These are phyloP conservation scores for Colletotrichum sidae DNA, from an alignment of 2,329 filamentous ascomycete genomes.

Conservation along the genomic window DNA sequence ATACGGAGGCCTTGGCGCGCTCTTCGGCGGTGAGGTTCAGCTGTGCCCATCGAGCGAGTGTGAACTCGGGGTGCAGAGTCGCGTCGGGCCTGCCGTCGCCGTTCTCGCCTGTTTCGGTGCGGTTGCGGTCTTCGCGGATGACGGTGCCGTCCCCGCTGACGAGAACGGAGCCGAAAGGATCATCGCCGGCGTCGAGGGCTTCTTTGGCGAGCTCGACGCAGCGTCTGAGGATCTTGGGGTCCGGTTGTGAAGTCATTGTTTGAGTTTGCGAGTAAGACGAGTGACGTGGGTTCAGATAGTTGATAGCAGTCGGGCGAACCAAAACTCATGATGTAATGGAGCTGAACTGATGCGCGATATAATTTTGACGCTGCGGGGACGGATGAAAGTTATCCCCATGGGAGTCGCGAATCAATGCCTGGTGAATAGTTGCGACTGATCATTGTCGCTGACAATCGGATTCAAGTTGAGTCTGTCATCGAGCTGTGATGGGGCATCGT, in stretches of 20 bases:
- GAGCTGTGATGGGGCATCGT: too few species aligned
- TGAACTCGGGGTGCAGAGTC: slow-evolving; percentile 51
- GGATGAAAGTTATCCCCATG: slow-evolving; percentile 16
- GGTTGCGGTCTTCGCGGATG: slow-evolving; percentile 49
- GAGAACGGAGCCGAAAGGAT: slow-evolving; percentile 51
- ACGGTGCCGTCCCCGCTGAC: slow-evolving; percentile 43
- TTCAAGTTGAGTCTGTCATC: too few species aligned
- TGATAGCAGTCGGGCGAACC: too few species aligned
- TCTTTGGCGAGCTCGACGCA: slow-evolving; percentile 49
- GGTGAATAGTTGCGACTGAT: too few species aligned
- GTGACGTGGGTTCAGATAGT: too few species aligned
- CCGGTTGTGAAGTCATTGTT: slow-evolving; percentile 35
- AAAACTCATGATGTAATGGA: too few species aligned
- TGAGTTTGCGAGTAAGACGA: too few species aligned
- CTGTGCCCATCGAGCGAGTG: slow-evolving; percentile 51
- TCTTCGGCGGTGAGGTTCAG: slow-evolving; percentile 48
- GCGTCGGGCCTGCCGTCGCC: slow-evolving; percentile 44
- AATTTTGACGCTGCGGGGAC: slow-evolving; percentile 9
- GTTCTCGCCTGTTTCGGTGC: slow-evolving; percentile 44
- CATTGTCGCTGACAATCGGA: too few species aligned
- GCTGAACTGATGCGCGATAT: slow-evolving; percentile 4
- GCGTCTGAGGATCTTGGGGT: slow-evolving; percentile 36
- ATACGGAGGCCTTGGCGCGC: slow-evolving; percentile 51
- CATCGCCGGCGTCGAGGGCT: slow-evolving; percentile 50
- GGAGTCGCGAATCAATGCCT: too few species aligned